Evolutionary conservation across 176 grass and related monocot genomes (phyloP).

Genomic region (Oryza glaberrima): DNA sequence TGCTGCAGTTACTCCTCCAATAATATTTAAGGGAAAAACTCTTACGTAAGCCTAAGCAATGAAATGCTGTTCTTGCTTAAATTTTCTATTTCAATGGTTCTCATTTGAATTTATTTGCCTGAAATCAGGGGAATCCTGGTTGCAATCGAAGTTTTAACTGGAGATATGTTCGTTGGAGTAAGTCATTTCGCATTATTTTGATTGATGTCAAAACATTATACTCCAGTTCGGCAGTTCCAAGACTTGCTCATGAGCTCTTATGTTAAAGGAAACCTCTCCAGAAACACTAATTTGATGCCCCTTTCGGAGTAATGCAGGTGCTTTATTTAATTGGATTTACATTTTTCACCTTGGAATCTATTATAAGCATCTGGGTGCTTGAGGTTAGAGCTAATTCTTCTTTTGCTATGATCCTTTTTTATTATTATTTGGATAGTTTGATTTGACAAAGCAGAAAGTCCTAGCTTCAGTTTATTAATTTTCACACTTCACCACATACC

Average conservation of each 20-base stretch:
- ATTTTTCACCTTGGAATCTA: constrained; percentile 70
- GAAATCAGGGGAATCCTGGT: constrained; percentile 78
- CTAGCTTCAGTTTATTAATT: background rate
- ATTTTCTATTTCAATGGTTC: constrained; percentile 5
- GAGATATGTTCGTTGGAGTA: constrained; percentile 64
- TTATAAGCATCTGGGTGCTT: constrained; percentile 92
- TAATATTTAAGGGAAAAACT: constrained; percentile 77
- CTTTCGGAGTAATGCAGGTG: constrained; percentile 49
- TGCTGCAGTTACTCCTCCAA: constrained; percentile 78
- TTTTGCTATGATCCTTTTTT: constrained; percentile 1
- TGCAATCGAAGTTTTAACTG: constrained; percentile 69
- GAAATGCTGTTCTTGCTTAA: background rate
- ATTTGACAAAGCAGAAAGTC: constrained; percentile 7
- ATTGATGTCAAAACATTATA: background rate
- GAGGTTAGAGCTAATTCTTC: constrained; percentile 58
- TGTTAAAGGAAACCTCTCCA: constrained; percentile 1
- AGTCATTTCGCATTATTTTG: constrained; percentile 38
- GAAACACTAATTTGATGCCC: constrained; percentile 21
- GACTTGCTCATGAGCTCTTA: constrained; percentile 8
- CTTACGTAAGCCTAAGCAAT: constrained; percentile 64
- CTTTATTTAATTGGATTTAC: constrained; percentile 83
- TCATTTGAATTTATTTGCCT: constrained; percentile 38
- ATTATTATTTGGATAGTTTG: background rate
- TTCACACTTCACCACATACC: background rate
- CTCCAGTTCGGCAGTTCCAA: background rate